Conservation (phyloP, 768 basidiomycete genomes). For the Mrakia blollopis region DNA sequence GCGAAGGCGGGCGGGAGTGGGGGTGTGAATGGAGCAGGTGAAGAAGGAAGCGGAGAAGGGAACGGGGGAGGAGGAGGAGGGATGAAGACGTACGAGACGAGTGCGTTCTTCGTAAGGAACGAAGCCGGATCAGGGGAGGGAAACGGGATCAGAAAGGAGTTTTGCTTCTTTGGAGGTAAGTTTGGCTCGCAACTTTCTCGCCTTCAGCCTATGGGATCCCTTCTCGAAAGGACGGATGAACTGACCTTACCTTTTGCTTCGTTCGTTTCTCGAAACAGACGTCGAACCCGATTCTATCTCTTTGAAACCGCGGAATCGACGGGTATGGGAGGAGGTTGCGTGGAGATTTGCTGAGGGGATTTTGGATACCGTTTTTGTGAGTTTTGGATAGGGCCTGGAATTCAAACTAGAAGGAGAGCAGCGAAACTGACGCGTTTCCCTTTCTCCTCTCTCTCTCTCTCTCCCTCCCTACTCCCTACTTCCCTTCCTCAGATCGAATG, state of each 20-base stretch:
- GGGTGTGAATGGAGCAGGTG: background rate
- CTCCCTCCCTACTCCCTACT: background rate
- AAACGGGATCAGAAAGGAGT: constrained; percentile 49
- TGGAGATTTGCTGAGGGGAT: constrained; percentile 59
- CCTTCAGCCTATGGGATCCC: constrained; percentile 58
- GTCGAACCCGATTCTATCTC: constrained; percentile 50
- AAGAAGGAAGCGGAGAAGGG: background rate
- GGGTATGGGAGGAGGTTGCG: constrained; percentile 79
- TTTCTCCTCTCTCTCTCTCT: background rate
- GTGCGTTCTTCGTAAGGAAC: constrained; percentile 75
- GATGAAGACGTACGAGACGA: constrained; percentile 56
- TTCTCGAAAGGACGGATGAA: constrained; percentile 22
- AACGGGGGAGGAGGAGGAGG: too few relatives aligned
- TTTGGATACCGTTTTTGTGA: constrained; percentile 75
- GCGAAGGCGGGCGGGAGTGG: background rate
- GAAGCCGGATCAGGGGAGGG: constrained; percentile 41
- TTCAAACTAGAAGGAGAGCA: too few relatives aligned
- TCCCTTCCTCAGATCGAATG: constrained; percentile 58
- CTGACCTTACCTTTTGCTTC: constrained; percentile 25
- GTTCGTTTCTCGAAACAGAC: constrained; percentile 18
- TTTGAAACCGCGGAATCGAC: constrained; percentile 55
- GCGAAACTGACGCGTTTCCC: background rate
- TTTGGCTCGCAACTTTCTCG: constrained; percentile 46
- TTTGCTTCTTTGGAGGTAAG: constrained; percentile 74
- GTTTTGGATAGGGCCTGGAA: constrained; percentile 22